A percentile compares a stretch with the other conserved stretches of the same genome.
Conservation (phyloP, 2,329 filamentous ascomycete species). For the Microsporum canis region DNA sequence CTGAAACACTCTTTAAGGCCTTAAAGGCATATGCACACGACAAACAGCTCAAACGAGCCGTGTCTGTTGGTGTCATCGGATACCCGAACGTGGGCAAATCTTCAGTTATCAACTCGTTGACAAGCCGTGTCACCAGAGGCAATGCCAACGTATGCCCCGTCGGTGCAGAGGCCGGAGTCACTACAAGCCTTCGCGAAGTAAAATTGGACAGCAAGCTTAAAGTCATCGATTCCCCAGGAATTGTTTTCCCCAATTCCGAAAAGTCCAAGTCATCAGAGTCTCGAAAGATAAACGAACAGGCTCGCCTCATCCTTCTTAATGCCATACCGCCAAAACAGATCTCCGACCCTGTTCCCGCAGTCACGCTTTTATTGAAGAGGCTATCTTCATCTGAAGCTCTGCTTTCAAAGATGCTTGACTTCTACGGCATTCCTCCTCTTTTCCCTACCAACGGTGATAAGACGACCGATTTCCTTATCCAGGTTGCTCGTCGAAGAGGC, state of each 20-base stretch:
- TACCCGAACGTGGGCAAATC: constrained; percentile 96
- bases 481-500: constrained; percentile 88
- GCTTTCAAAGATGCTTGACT: constrained; percentile 63
- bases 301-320: constrained; percentile 77
- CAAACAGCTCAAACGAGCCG: constrained; percentile 74
- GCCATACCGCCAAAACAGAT: constrained; percentile 90
- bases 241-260: constrained; percentile 66
- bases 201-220: constrained; percentile 93
- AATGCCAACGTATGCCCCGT: constrained; percentile 63
- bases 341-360: constrained; percentile 78
- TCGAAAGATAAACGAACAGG: constrained; percentile 59
- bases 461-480: constrained; percentile 83
- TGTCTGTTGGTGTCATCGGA: constrained; percentile 86
- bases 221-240: constrained; percentile 84
- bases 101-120: constrained; percentile 88
- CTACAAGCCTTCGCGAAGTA: constrained; percentile 74
- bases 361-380: constrained; percentile 70
- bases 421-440: constrained; percentile 76
- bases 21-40: constrained; percentile 78
- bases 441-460: constrained; percentile 58
- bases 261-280: constrained; percentile 46
- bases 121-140: constrained; percentile 58
- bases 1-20: constrained; percentile 72
- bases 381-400: constrained; percentile 63
- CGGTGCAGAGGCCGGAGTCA: constrained; percentile 85